phyloP scores from a whole-genome alignment of 73 alveolate genomes.

The Paramecium caudatum region DNA sequence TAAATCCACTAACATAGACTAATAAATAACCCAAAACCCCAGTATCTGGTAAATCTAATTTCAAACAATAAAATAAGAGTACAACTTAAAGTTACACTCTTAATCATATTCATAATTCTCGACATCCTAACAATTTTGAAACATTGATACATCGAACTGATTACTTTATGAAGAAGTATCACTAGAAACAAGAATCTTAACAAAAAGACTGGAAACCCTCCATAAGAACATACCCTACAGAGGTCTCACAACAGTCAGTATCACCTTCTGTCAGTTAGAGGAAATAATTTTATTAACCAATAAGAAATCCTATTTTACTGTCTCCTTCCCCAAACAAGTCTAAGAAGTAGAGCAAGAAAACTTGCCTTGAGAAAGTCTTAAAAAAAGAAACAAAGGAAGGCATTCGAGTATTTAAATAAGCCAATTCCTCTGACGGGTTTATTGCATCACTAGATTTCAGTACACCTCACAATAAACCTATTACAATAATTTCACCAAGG shows the following conservation, averaged over 20 bases:
- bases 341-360: neutral
- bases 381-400: conserved; percentile 17
- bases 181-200: neutral
- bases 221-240: neutral
- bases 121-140: neutral
- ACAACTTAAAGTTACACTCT: no score
- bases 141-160: conserved; percentile 35
- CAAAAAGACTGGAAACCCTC: conserved; percentile 36
- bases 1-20: no score
- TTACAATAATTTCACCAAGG: conserved; percentile 11
- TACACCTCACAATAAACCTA: neutral
- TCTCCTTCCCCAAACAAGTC: neutral
- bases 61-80: no score
- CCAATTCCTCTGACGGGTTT: conserved; percentile 22
- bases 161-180: neutral
- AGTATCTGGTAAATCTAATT: no score
- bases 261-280: neutral
- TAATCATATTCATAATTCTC: conserved; percentile 7
- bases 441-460: neutral
- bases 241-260: neutral
- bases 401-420: neutral
- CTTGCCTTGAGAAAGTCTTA: neutral
- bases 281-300: neutral
- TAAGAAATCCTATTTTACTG: neutral
- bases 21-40: no score